Evolutionary conservation across 306 rosid genomes (phyloP), one percentile per base, ranked within the genome.

Genomic region (Rosa rugosa): DNA sequence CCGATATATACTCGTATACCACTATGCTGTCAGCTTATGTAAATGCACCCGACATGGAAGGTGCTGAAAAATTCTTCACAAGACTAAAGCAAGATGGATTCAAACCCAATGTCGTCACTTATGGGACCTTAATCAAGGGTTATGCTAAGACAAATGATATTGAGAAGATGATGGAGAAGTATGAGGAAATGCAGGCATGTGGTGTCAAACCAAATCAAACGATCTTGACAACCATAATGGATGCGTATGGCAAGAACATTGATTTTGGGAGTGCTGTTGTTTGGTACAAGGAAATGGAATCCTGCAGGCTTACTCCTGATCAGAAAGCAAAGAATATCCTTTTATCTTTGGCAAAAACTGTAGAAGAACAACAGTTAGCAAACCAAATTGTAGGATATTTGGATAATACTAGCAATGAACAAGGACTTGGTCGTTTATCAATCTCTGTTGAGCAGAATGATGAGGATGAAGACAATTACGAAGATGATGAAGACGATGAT

Each of bases 1-100:
- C 96, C 6, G 99, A 91, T 88, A 77, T 95, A 77, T 93, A 84
- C 89, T 95, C 98, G 0, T 95, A 93, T 75, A 90, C 94, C 25
- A 93, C 98, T 22, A 95, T 95, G 99, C 86, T 95, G 76, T 88
- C 88, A 18, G 99, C 99, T 84, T 92, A 89, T 72, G 90, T 95
- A 71, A 95, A 95, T 84, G 97, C 96, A 62, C 76, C 90, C 20
- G 97, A 95, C 82, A 87, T 92, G 98, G 97, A 88, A 66, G 94
- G 97, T 68, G 99, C 99, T 49, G 98, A 95, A 78, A 84, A 75
- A 69, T 95, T 95, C 81, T 88, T 95, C 85, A 84, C 45, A 79
- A 89, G 93, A 87, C 76, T 95, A 73, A 93, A 83, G 78, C 87
- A 80, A 44, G 99, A 93, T 27, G 96, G 97, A 34, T 77, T 91